Evolutionary conservation across 352 stramenopile genomes (phyloP).

Genomic region (Phytophthora lateralis): DNA sequence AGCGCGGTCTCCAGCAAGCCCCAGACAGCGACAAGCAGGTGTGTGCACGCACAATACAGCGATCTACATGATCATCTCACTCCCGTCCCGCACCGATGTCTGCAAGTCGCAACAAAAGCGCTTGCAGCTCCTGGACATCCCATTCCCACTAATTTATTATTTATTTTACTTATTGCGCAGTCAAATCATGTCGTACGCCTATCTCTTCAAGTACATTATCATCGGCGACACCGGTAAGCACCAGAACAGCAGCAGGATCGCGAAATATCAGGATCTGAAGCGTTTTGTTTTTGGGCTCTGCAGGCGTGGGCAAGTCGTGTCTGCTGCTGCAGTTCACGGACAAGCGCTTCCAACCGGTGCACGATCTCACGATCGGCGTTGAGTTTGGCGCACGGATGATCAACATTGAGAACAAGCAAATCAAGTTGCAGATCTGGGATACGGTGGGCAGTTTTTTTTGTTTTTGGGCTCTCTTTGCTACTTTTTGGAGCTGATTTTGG

Average conservation of each 20-base stretch:
- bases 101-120: slow-evolving; percentile 8
- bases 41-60: slow-evolving; percentile 1
- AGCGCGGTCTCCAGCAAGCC: slow-evolving; percentile 10
- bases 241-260: background rate
- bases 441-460: slow-evolving; percentile 57
- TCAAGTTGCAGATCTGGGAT: slow-evolving; percentile 99
- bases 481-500: slow-evolving; percentile 32
- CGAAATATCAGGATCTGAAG: slow-evolving; percentile 7
- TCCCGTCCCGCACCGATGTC: background rate
- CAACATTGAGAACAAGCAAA: slow-evolving; percentile 97
- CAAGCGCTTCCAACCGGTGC: slow-evolving; percentile 99
- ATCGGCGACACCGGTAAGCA: slow-evolving; percentile 96
- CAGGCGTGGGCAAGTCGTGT: slow-evolving; percentile 99
- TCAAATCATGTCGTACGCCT: slow-evolving; percentile 92
- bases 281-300: background rate
- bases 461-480: slow-evolving; percentile 29
- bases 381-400: slow-evolving; percentile 99
- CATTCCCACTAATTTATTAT: slow-evolving; percentile 2
- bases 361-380: slow-evolving; percentile 99
- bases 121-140: slow-evolving; percentile 2
- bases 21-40: slow-evolving; percentile 21
- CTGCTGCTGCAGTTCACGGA: slow-evolving; percentile 99
- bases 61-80: background rate
- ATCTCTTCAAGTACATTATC: slow-evolving; percentile 99
- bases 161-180: background rate